These are phyloP conservation scores for Stephania cephalantha DNA, from an alignment of 164 flowering plant species.

Conservation along the genomic window DNA sequence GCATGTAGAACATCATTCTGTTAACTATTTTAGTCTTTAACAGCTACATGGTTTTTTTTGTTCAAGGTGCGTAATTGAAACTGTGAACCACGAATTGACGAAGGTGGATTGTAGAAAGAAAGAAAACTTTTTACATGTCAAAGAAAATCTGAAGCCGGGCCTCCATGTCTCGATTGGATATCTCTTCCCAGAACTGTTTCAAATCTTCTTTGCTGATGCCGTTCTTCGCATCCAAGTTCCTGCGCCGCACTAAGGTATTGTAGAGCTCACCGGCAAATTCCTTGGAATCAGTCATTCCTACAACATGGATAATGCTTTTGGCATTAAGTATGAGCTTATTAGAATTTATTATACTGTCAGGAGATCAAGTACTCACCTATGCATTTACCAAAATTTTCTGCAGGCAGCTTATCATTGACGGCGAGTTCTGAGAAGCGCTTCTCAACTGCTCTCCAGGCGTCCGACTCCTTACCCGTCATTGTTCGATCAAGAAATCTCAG, in stretches of 20 bases:
- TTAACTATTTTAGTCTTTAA: no score
- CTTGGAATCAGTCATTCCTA: conserved; percentile 75
- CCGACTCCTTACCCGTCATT: conserved; percentile 58
- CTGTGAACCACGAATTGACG: background rate
- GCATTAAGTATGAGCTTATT: background rate
- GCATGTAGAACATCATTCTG: no score
- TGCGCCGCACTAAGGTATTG: conserved; percentile 68
- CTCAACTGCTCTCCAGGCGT: conserved; percentile 68
- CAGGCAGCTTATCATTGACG: conserved; percentile 41
- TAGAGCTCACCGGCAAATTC: conserved; percentile 75
- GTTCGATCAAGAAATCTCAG: conserved; percentile 69
- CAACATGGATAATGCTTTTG: background rate
- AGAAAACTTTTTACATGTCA: conserved; percentile 60
- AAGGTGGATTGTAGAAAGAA: background rate
- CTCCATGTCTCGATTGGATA: conserved; percentile 63
- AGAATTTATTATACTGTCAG: background rate
- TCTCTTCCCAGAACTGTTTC: conserved; percentile 71
- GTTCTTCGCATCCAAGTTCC: conserved; percentile 27
- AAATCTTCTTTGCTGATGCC: conserved; percentile 52
- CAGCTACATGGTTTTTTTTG: background rate
- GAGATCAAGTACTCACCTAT: conserved; percentile 39
- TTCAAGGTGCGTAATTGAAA: background rate
- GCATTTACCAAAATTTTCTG: conserved; percentile 70
- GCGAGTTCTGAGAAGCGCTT: conserved; percentile 56
- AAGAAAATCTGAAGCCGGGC: conserved; percentile 88